phyloP scores from a whole-genome alignment of 495 filamentous ascomycete genomes.

The Xylaria telfairii region DNA sequence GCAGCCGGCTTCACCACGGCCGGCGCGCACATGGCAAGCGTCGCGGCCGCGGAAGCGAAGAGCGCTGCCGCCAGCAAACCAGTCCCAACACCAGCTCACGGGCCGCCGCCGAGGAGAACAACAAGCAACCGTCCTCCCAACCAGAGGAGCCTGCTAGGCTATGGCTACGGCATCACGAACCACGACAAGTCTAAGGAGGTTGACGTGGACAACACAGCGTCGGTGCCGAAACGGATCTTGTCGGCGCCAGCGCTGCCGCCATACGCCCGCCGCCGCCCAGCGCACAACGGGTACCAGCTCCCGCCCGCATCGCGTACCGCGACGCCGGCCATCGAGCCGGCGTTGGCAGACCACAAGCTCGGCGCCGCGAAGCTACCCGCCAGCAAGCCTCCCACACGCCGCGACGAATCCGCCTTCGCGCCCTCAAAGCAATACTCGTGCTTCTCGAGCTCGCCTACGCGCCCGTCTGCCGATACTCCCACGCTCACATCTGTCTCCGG shows the following conservation, averaged over 20 bases:
- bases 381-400: constrained; percentile 24
- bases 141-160: constrained; percentile 52
- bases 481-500: neutral
- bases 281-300: constrained; percentile 7
- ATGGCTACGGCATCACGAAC: constrained; percentile 37
- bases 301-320: constrained; percentile 22
- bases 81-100: constrained; percentile 25
- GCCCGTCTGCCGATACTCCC: constrained; percentile 25
- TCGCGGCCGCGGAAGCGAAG: constrained; percentile 38
- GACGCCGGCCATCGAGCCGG: constrained; percentile 41
- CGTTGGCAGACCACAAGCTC: constrained; percentile 46
- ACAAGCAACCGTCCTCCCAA: constrained; percentile 44
- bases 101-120: constrained; percentile 26
- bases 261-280: constrained; percentile 17
- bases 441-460: constrained; percentile 56
- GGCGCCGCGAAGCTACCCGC: constrained; percentile 35
- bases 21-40: constrained; percentile 46
- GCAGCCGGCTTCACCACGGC: constrained; percentile 51
- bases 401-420: constrained; percentile 24
- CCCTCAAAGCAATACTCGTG: constrained; percentile 49
- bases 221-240: constrained; percentile 24
- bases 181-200: constrained; percentile 37
- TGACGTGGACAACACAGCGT: constrained; percentile 19
- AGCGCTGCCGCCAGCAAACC: constrained; percentile 28
- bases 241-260: constrained; percentile 22